These are phyloP conservation scores for Diaporthe amygdali DNA, from an alignment of 2,329 filamentous ascomycete genomes.

Conservation along the genomic window DNA sequence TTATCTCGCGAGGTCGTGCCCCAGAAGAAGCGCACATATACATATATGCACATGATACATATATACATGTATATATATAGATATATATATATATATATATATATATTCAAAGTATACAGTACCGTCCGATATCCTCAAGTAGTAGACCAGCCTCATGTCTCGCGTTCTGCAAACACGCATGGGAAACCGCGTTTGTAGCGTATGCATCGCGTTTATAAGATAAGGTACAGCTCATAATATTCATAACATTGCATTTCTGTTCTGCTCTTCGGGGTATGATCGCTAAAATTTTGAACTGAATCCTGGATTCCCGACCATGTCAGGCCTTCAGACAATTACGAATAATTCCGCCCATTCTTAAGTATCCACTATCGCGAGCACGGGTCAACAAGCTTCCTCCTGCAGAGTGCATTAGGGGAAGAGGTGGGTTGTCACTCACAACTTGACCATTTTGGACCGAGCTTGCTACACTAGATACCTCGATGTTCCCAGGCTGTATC, in stretches of 20 bases:
- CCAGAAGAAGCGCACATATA: too few species aligned
- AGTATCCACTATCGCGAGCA: slow-evolving; percentile 63
- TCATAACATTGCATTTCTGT: neutral
- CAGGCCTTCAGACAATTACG: slow-evolving; percentile 25
- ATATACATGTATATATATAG: too few species aligned
- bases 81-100: too few species aligned
- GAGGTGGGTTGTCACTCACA: slow-evolving; percentile 42
- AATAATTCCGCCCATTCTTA: slow-evolving; percentile 56
- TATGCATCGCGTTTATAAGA: neutral
- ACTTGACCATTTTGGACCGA: slow-evolving; percentile 88
- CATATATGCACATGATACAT: too few species aligned
- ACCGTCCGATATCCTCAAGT: too few species aligned
- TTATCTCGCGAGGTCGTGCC: too few species aligned
- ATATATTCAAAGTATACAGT: too few species aligned
- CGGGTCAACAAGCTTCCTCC: slow-evolving; percentile 24
- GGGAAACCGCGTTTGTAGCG: neutral
- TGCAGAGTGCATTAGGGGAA: neutral
- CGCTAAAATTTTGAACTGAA: neutral
- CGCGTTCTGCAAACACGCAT: neutral
- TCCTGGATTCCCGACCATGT: neutral
- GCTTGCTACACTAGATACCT: slow-evolving; percentile 76
- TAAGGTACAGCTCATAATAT: neutral
- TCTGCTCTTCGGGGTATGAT: too few species aligned
- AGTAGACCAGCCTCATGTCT: too few species aligned
- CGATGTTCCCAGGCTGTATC: slow-evolving; percentile 81